Evolutionary conservation across 2,329 filamentous ascomycete species (phyloP).

Genomic region (Aureobasidium zeae): DNA sequence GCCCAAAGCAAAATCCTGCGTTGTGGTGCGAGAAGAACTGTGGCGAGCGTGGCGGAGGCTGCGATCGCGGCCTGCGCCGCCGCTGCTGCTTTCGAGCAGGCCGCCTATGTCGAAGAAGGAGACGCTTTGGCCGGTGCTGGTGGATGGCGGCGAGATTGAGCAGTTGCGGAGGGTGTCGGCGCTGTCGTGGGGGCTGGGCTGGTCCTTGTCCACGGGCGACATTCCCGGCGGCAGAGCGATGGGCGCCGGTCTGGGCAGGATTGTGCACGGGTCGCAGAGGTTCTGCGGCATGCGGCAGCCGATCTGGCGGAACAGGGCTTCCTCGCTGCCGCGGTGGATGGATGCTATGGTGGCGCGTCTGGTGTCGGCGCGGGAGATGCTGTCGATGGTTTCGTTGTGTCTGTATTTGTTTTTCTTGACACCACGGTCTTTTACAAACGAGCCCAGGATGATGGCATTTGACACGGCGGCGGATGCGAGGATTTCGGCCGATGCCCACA

Average conservation of each 20-base stretch:
- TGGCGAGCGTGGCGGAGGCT: slow-evolving; percentile 53
- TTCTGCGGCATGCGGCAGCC: slow-evolving; percentile 57
- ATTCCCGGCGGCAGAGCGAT: slow-evolving; percentile 30
- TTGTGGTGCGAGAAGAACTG: slow-evolving; percentile 27
- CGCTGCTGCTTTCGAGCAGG: slow-evolving; percentile 57
- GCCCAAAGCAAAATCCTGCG: slow-evolving; percentile 35
- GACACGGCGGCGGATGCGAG: slow-evolving; percentile 79
- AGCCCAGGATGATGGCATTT: slow-evolving; percentile 82
- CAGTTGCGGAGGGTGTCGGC: slow-evolving; percentile 11
- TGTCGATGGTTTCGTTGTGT: slow-evolving; percentile 43
- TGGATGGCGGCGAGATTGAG: slow-evolving; percentile 16
- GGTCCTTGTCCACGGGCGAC: background rate
- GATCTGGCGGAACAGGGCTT: slow-evolving; percentile 73
- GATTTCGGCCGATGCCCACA: slow-evolving; percentile 83
- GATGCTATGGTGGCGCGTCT: slow-evolving; percentile 51
- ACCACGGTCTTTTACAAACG: slow-evolving; percentile 83
- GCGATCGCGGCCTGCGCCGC: no score
- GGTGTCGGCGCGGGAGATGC: slow-evolving; percentile 46
- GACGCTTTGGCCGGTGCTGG: slow-evolving; percentile 19
- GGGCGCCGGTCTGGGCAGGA: slow-evolving; percentile 31
- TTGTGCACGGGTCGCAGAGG: slow-evolving; percentile 30
- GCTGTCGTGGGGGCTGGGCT: slow-evolving; percentile 15
- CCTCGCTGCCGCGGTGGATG: slow-evolving; percentile 73
- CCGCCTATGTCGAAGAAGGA: slow-evolving; percentile 84
- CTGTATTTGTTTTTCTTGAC: slow-evolving; percentile 83